Base-by-base conservation (phyloP, 1,284 basidiomycete genomes). In the Ustilago curta region DNA sequence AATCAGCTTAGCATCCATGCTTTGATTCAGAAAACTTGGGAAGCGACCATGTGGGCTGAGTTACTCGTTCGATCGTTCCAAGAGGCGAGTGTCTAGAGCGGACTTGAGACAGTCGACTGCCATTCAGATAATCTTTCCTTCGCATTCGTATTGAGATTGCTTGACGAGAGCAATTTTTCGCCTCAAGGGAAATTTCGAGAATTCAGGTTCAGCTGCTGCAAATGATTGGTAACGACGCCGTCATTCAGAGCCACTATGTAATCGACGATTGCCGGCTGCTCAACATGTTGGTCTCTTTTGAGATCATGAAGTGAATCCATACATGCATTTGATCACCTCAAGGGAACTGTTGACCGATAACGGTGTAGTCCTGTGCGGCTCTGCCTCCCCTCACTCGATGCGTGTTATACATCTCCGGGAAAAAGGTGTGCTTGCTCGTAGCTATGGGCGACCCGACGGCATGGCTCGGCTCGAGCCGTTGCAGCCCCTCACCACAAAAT, bases 131-230 rank as follows among this genome's bases (percentile, higher is more conserved):
- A 45, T 23, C 21, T 45, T n/a, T 14, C 16, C 48, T 50, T 37
- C 32, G 48, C 48, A 39, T 39, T 52, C 23, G 50, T 16, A 39
- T 11, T 4, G 49, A 40, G 18, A 2, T 14, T 9, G 18, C 45
- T 49, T 49, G 1, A 19, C 35, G 16, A 8, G 32, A 37, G 49
- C 49, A 39, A 39, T 35, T 37, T 51, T 55, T 55, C 53, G 53
- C 53, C 43, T 56, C 54, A 47, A 35, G 52, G 42, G 32, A 32
- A 45, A 45, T 32, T 45, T 35, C 19, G 37, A 31, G 19, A 18
- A 19, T 56, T 56, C 44, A 47, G n/a, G 32, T 21, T 56, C 54
- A 56, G 54, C 37, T 23, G 21, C 21, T 25, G 32, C 37, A 27
- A 25, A 32, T 37, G 32, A n/a, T 23, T 37, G 35, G 35, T 37